Evolutionary conservation across 2,329 filamentous ascomycete species (phyloP).

Genomic region (Monilinia vaccinii-corymbosi): DNA sequence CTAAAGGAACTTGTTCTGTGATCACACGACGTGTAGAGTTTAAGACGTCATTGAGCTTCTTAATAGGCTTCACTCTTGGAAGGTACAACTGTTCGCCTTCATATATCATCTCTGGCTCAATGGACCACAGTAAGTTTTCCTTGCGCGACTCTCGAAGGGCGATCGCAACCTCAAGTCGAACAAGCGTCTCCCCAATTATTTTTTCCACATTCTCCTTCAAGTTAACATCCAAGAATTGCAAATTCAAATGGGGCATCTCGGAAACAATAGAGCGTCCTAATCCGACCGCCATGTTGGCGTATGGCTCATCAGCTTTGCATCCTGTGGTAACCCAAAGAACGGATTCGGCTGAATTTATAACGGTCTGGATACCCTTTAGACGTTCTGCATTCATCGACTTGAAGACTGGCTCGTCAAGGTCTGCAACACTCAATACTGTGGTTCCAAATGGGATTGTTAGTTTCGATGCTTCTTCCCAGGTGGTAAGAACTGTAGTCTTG

Average conservation of each 20-base stretch:
- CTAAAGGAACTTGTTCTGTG: conserved; percentile 5
- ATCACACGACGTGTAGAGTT: conserved; percentile 13
- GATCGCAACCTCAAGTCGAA: conserved; percentile 1
- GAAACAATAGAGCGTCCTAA: conserved; percentile 14
- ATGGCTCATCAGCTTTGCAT: conserved; percentile 9
- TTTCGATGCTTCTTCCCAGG: neutral
- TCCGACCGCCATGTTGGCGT: conserved; percentile 16
- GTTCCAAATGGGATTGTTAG: neutral
- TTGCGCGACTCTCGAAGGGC: neutral
- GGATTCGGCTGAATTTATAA: conserved; percentile 1
- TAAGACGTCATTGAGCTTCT: conserved; percentile 10
- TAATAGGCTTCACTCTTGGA: conserved; percentile 13
- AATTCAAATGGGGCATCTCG: conserved; percentile 16
- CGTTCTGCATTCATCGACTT: neutral
- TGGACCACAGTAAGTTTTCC: conserved; percentile 12
- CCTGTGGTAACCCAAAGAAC: conserved; percentile 19
- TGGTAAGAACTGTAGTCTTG: neutral
- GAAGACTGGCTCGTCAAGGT: conserved; percentile 27
- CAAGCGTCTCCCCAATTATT: conserved; percentile 14
- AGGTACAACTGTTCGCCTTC: conserved; percentile 10
- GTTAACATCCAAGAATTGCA: conserved; percentile 17
- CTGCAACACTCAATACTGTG: conserved; percentile 20
- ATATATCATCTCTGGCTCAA: conserved; percentile 16
- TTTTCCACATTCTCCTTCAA: conserved; percentile 2
- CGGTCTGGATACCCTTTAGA: neutral